Evolutionary conservation across 2,329 filamentous ascomycete genomes (phyloP).

Genomic region (Hymenoscyphus fraxineus): DNA sequence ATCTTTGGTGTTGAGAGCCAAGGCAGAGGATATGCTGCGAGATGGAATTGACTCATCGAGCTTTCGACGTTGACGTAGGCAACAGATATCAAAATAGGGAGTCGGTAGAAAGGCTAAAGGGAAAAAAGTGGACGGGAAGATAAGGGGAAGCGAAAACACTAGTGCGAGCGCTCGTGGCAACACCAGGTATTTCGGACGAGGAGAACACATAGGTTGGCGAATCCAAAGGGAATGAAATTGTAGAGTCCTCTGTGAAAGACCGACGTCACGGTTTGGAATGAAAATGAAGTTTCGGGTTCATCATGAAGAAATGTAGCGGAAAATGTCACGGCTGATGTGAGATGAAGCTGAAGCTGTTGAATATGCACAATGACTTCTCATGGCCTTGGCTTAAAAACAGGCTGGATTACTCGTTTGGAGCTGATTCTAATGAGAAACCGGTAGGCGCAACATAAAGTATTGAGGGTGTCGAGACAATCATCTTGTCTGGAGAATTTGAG

Average conservation of each 20-base stretch:
- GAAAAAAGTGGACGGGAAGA: background rate
- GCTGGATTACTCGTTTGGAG: too few species aligned
- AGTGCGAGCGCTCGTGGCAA: background rate
- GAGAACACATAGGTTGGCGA: background rate
- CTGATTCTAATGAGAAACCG: too few species aligned
- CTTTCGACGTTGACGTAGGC: background rate
- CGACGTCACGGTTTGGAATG: background rate
- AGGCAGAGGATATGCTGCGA: background rate
- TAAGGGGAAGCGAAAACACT: background rate
- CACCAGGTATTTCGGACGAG: too few species aligned
- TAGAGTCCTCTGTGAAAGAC: background rate
- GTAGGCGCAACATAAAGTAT: too few species aligned
- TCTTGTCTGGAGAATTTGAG: too few species aligned
- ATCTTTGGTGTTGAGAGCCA: background rate
- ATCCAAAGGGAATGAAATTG: background rate
- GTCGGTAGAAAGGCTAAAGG: background rate
- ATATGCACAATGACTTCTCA: background rate
- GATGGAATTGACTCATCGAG: background rate
- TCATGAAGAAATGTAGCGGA: background rate
- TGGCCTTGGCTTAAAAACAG: background rate
- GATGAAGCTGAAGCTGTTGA: background rate
- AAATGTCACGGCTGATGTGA: background rate
- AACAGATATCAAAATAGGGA: background rate
- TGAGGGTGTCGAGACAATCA: too few species aligned
- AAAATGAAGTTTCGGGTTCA: background rate